Conservation (phyloP, 768 basidiomycete genomes). For the Pisolithus orientalis region DNA sequence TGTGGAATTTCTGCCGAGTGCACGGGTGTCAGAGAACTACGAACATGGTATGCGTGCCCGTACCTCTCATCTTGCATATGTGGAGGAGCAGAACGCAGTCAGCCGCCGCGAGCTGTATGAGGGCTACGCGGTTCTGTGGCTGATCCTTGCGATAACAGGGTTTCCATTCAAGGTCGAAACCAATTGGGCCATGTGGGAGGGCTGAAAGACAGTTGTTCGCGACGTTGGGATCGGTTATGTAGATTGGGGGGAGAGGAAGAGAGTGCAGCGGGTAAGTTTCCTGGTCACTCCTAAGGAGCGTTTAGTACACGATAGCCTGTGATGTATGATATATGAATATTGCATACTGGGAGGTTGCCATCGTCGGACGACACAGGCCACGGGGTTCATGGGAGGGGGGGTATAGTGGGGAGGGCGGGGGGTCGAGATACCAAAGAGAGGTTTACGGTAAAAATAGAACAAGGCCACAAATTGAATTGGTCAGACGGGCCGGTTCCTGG, state of each 20-base stretch:
- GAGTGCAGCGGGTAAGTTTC: neutral
- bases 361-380: neutral
- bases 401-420: neutral
- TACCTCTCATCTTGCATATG: too few species aligned
- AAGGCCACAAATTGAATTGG: neutral
- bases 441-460: neutral
- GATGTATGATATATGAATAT: neutral
- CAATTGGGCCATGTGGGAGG: slow-evolving; percentile 31
- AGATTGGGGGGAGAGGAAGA: slow-evolving; percentile 17
- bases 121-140: slow-evolving; percentile 60
- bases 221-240: slow-evolving; percentile 28
- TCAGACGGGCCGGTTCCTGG: slow-evolving; percentile 1
- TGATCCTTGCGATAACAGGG: slow-evolving; percentile 51
- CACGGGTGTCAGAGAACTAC: neutral
- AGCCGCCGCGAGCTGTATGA: too few species aligned
- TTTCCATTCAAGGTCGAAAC: slow-evolving; percentile 80
- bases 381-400: neutral
- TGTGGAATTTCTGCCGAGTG: slow-evolving; percentile 42
- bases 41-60: slow-evolving; percentile 53
- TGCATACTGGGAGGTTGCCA: neutral
- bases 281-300: neutral
- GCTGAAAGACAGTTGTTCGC: slow-evolving; percentile 17
- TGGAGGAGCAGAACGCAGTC: too few species aligned
- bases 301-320: neutral
- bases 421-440: neutral